These are phyloP conservation scores for Sphaerulina vaccinii DNA, from an alignment of 2,329 filamentous ascomycete genomes.

Conservation along the genomic window DNA sequence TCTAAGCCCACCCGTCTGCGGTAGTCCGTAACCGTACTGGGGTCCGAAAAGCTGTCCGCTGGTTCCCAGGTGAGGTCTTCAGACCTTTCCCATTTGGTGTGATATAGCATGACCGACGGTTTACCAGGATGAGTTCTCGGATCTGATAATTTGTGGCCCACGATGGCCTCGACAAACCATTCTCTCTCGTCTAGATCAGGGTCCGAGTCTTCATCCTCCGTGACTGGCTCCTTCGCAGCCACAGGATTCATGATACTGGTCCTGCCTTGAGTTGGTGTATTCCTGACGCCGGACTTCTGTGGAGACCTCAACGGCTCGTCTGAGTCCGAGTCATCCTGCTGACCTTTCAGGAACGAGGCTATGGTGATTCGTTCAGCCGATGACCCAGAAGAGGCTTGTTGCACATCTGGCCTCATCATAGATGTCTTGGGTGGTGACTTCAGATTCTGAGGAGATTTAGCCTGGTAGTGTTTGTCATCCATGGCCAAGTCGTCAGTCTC, in stretches of 20 bases:
- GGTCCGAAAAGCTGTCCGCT: constrained; percentile 33
- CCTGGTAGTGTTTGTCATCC: background rate
- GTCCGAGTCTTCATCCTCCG: constrained; percentile 4
- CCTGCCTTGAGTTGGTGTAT: constrained; percentile 4
- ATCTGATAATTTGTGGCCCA: constrained; percentile 33
- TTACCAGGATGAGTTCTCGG: constrained; percentile 33
- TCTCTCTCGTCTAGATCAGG: constrained; percentile 25
- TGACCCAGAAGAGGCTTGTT: constrained; percentile 10
- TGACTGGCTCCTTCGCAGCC: constrained; percentile 8
- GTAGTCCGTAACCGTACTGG: constrained; percentile 31
- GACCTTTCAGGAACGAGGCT: constrained; percentile 18
- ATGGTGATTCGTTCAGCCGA: constrained; percentile 20
- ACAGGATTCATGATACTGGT: constrained; percentile 27
- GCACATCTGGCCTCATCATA: constrained; percentile 11
- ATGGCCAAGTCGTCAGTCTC: constrained; percentile 12
- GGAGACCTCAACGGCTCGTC: constrained; percentile 3
- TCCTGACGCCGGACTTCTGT: background rate
- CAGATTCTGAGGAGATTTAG: background rate
- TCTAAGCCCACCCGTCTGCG: constrained; percentile 23
- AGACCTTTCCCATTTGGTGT: constrained; percentile 37
- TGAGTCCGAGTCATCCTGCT: constrained; percentile 9
- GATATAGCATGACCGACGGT: constrained; percentile 34
- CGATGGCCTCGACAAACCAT: constrained; percentile 33
- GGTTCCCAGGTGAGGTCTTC: constrained; percentile 38
- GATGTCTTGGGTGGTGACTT: constrained; percentile 13